Base-by-base conservation (phyloP, 2,329 filamentous ascomycete genomes). In the Westerdykella sp. region DNA sequence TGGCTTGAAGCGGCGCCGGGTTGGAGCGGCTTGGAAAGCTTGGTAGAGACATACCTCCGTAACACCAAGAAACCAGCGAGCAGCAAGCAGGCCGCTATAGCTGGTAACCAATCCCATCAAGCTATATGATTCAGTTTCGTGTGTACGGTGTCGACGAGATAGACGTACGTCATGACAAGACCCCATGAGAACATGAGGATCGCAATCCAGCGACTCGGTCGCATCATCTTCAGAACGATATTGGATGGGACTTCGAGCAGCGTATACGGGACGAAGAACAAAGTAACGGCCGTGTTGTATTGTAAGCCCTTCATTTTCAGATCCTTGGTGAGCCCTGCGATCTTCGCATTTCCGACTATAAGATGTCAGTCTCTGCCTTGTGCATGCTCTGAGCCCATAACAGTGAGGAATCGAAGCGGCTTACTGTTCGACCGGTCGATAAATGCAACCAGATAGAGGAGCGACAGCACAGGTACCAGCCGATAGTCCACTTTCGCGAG, bases 31-130 rank as follows among this genome's bases (percentile, higher is more conserved):
- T 41, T 41, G 39, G 22, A 18, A 31, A 13, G 18, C 40, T 37
- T 40, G 28, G 35, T 39, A 14, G 31, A 4, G n/a, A 38, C 43
- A 54, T 48, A 59, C 69, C 50, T 69, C 66, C 14, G 63, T 62
- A 2, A 69, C 57, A 11, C 66, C 66, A 2, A 69, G 45, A 39
- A 69, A 62, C n/a, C 62, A 75, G 3, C 75, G 69, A 5, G 69
- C 70, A 1, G 70, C 69, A 50, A 76, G 67, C 3, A 77, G 62
- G 4, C 74, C 74, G 4, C 58, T 55, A 42, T 70, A 76, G 45
- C 70, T 73, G 13, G 65, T 59, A 12, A 74, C 70, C 1, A 77
- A 50, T 0, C 73, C 69, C 75, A 63, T 65, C 10, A 63, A 44
- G 4, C 40, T 42, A 14, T 12, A 13, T 5, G 3, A n/a, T 3